phyloP scores from a whole-genome alignment of 208 protist genomes.

The Crithidia fasciculata region DNA sequence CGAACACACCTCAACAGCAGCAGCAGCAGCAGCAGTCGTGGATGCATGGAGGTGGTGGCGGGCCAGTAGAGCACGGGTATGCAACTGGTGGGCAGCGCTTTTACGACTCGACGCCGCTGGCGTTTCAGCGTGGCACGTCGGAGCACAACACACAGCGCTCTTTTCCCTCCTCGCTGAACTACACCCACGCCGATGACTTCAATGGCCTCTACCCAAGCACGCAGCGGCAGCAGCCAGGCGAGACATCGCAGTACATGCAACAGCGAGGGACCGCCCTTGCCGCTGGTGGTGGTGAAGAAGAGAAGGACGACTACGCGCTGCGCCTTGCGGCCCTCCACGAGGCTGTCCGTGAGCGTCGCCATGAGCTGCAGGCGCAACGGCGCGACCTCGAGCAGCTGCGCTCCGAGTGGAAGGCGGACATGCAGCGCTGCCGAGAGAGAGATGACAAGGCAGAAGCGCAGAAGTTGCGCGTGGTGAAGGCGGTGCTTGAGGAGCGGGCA shows the following conservation, averaged over 20 bases:
- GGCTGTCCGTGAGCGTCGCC: constrained; percentile 33
- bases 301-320: constrained; percentile 14
- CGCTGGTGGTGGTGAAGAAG: neutral
- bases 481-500: constrained; percentile 58
- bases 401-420: constrained; percentile 61
- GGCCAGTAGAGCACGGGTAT: too few species aligned
- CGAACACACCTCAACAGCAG: neutral
- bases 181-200: neutral
- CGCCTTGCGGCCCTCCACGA: constrained; percentile 22
- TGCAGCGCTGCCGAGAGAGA: constrained; percentile 39
- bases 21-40: neutral
- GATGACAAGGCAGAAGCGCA: constrained; percentile 37
- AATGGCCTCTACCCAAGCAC: neutral
- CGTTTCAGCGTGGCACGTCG: neutral
- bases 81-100: neutral
- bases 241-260: neutral
- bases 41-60: neutral
- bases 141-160: neutral
- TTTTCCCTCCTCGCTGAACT: neutral
- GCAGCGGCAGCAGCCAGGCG: neutral
- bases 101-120: neutral
- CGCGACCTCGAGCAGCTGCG: constrained; percentile 47
- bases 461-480: constrained; percentile 54
- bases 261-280: neutral
- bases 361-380: constrained; percentile 35